Evolutionary conservation across 2,329 filamentous ascomycete species (phyloP).

Genomic region (Arthrobotrys megalospora): DNA sequence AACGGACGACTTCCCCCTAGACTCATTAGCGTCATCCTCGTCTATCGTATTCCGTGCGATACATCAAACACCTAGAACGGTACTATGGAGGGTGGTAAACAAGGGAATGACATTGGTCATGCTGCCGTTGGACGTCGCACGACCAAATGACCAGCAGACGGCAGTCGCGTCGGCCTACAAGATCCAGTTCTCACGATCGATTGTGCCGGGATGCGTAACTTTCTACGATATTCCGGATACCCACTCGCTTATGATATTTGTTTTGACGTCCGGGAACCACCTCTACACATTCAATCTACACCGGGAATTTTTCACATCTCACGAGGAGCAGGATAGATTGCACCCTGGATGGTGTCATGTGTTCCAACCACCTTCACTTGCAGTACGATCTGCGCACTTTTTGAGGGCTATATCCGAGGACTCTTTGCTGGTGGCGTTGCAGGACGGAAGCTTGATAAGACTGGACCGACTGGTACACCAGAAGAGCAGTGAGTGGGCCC

Average conservation of each 20-base stretch:
- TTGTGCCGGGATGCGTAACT: slow-evolving; percentile 83
- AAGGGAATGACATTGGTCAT: slow-evolving; percentile 85
- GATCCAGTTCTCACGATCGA: slow-evolving; percentile 80
- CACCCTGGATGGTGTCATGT: slow-evolving; percentile 79
- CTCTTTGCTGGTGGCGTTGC: slow-evolving; percentile 83
- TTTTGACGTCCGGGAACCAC: slow-evolving; percentile 80
- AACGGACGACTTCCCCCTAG: slow-evolving; percentile 74
- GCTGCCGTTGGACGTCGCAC: slow-evolving; percentile 84
- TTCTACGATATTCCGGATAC: slow-evolving; percentile 84
- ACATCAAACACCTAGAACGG: slow-evolving; percentile 82
- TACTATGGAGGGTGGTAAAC: slow-evolving; percentile 91
- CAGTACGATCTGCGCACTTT: slow-evolving; percentile 83
- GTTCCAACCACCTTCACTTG: slow-evolving; percentile 80
- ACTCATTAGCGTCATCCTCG: slow-evolving; percentile 81
- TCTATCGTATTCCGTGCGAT: slow-evolving; percentile 87
- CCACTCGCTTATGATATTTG: slow-evolving; percentile 83
- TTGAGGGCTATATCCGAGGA: slow-evolving; percentile 81
- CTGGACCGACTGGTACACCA: slow-evolving; percentile 73
- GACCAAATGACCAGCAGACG: slow-evolving; percentile 73
- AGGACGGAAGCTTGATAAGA: slow-evolving; percentile 81
- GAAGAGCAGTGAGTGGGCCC: slow-evolving; percentile 47
- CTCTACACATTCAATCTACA: slow-evolving; percentile 87
- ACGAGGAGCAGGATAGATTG: slow-evolving; percentile 78
- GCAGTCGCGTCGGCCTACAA: slow-evolving; percentile 83
- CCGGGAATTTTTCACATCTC: slow-evolving; percentile 83